Base-by-base conservation (phyloP, 306 rosid species). In the Betula pendula region DNA sequence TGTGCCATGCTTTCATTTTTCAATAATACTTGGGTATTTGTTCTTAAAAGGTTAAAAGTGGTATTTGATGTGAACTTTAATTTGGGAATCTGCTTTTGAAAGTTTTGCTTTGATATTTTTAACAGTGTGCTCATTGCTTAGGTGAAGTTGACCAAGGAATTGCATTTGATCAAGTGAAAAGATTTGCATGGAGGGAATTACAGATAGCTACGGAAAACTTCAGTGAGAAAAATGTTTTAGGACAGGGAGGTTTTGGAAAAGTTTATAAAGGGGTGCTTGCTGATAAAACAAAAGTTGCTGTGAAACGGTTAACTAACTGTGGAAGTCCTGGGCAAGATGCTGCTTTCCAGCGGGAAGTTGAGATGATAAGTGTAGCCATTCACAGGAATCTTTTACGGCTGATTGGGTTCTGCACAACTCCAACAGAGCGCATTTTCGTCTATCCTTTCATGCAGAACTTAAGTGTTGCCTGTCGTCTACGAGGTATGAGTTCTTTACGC, bases 191-290 rank as follows among this genome's bases (percentile, higher is more conserved):
- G 99, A 88, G 96, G 80, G 99, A 96, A 79, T 81, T 96, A 70
- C 99, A 92, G 85, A 74, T 92, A 49, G 98, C 99, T 52, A 92
- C 99, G 4, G 98, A 96, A 82, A 88, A 82, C 77, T 96, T 96
- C 82, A 91, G 87, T 55, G 98, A 96, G 84, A 92, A 88, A 86
- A 89, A 91, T 81, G 97, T 96, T 81, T 62, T 96, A 68, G 99
- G 99, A 69, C 99, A 96, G 83, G 99, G 99, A 81, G 99, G 98
- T 78, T 96, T 96, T 84, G 99, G 99, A 81, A 96, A 92, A 87
- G 98, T 96, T 75, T 96, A 96, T 75, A 96, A 91, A 85, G 99
- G 99, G 68, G 98, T 96, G 81, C 90, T 96, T 48, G 75, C 87
- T 71, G 98, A 96, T 86, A 84, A 80, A 81, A 91, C 94, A 55